Conservation (phyloP, 164 flowering plant species). For the Stephania cephalantha region DNA sequence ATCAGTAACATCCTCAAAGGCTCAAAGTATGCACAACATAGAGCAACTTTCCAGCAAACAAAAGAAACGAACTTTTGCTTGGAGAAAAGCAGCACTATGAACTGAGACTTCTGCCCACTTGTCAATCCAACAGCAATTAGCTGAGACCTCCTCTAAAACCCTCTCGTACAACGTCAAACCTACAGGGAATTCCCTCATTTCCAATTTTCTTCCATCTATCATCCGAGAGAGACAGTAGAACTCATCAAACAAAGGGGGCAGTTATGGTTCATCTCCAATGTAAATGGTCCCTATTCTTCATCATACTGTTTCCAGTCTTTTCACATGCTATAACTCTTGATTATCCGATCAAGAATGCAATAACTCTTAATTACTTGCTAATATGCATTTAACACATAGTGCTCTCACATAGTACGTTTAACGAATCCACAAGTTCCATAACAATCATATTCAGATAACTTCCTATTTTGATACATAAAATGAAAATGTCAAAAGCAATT, state of each 20-base stretch:
- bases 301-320: background rate
- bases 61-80: background rate
- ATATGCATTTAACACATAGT: background rate
- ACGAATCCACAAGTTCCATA: background rate
- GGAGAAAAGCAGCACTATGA: background rate
- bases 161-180: background rate
- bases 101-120: background rate
- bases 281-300: background rate
- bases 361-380: background rate
- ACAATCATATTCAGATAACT: background rate
- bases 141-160: background rate
- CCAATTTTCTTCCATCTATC: background rate
- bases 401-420: background rate
- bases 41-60: background rate
- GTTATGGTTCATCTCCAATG: background rate
- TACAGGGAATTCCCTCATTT: background rate
- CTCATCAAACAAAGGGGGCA: background rate
- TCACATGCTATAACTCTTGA: background rate
- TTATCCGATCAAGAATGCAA: too few species aligned
- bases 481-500: background rate
- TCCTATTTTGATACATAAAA: background rate
- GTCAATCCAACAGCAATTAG: background rate
- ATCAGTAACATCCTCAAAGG: background rate
- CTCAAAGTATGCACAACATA: background rate
- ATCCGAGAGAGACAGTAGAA: background rate